Evolutionary conservation across 257 asterid genomes (phyloP).

Genomic region (Solanum pimpinellifolium): DNA sequence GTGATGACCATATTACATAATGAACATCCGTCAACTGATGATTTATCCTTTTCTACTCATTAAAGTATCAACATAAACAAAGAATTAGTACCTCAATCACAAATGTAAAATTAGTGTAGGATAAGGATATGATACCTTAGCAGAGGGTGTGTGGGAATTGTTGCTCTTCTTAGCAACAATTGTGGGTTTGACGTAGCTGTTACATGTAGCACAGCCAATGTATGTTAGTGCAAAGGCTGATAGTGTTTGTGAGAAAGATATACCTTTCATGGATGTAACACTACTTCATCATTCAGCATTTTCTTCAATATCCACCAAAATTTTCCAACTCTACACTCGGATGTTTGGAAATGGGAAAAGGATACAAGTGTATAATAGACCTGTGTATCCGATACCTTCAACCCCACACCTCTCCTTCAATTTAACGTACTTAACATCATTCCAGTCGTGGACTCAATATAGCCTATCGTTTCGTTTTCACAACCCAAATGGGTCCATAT

Average conservation of each 20-base stretch:
- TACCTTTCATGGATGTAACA: conserved; percentile 40
- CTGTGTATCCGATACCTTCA: background rate
- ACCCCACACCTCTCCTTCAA: background rate
- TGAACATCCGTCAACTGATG: background rate
- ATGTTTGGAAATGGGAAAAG: background rate
- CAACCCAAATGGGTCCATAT: background rate
- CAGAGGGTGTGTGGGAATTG: conserved; percentile 38
- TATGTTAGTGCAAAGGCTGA: conserved; percentile 22
- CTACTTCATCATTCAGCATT: conserved; percentile 2
- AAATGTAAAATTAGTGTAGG: background rate
- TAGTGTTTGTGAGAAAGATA: conserved; percentile 24
- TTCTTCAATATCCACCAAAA: background rate
- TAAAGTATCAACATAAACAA: background rate
- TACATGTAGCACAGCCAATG: conserved; percentile 6
- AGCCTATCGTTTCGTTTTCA: background rate
- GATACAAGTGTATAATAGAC: background rate
- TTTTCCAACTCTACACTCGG: background rate
- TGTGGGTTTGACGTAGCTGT: conserved; percentile 8
- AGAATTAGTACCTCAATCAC: background rate
- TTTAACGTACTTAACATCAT: background rate
- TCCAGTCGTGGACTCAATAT: background rate
- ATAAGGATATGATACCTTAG: conserved; percentile 29
- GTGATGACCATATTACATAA: background rate
- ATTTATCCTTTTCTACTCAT: background rate
- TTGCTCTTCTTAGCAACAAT: conserved; percentile 63